Evolutionary conservation across 2,329 filamentous ascomycete species (phyloP), one percentile per base, ranked within the genome.

Genomic region (Rasamsonia emersonii): DNA sequence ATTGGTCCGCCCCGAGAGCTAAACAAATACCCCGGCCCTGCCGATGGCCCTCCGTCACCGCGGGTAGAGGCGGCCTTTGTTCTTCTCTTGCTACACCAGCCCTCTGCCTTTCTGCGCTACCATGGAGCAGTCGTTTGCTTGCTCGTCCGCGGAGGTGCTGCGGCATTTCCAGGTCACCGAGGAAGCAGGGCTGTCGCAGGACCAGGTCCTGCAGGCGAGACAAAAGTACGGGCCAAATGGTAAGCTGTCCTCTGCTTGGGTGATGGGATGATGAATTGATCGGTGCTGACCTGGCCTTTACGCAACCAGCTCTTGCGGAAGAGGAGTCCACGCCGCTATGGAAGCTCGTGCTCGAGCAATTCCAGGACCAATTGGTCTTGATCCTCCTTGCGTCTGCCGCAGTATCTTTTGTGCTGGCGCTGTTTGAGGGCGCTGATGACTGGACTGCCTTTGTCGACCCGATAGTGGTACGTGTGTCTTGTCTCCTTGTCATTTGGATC

Each of bases 381-480:
- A 98, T 98, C 48, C 72, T 98, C 14, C 75, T 98, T 30, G 91
- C 78, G 33, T 96, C 89, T 21, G 91, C 91, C 8, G 86, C 82
- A 13, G 80, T 98, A 20, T 96, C 91, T 2, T 96, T 98, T 56
- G 77, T 88, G 16, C 70, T 98, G 40, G 91, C 91, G 16, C 71
- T 98, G 9, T 86, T 98, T 47, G 91, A 98, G 58, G 82, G 91
- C 26, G 83, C 83, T 40, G 86, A 88, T 49, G 91, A 86, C 49
- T 95, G 86, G 86, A 88, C 86, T 42, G 91, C 89, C 20, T 98
- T 98, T 59, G 91, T 98, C 38, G 91, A 98, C 58, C 91, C 91
- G 32, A 76, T 77, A 41, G 91, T 98, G 61, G 86, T 93, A 77
- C 59, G 85, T 78, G 7, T 16, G 25, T 25, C 16, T 9, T 11